phyloP scores from a whole-genome alignment of 495 filamentous ascomycete genomes.

The Penicillium canescens region DNA sequence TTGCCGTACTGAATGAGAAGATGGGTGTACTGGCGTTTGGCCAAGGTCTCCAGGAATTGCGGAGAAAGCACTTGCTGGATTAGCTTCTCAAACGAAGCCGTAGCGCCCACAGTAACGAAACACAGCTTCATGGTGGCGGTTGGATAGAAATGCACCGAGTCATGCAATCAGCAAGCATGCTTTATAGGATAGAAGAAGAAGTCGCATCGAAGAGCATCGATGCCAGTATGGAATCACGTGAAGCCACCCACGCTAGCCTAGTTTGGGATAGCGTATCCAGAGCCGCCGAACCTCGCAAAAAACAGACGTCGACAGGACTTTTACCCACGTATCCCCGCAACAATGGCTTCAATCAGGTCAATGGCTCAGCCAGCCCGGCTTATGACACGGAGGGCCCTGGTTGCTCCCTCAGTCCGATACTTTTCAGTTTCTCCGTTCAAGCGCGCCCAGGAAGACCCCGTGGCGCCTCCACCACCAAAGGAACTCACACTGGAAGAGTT shows the following conservation, averaged over 20 bases:
- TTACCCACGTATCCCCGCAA: slow-evolving; percentile 13
- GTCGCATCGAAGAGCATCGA: background rate
- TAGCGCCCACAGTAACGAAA: slow-evolving; percentile 91
- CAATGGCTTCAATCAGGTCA: slow-evolving; percentile 45
- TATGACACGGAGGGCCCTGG: slow-evolving; percentile 31
- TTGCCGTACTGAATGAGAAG: slow-evolving; percentile 78
- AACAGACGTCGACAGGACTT: slow-evolving; percentile 11
- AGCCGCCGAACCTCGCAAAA: slow-evolving; percentile 16
- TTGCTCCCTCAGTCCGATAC: slow-evolving; percentile 26
- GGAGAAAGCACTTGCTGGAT: slow-evolving; percentile 63
- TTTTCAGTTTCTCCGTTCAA: slow-evolving; percentile 43
- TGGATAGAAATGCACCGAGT: background rate
- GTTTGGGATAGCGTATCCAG: slow-evolving; percentile 13
- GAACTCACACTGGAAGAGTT: slow-evolving; percentile 34
- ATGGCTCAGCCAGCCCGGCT: slow-evolving; percentile 37
- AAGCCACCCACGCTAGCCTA: background rate
- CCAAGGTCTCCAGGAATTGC: slow-evolving; percentile 59
- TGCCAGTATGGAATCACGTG: slow-evolving; percentile 9
- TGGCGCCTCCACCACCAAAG: slow-evolving; percentile 31
- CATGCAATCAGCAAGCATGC: background rate
- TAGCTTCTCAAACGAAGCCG: slow-evolving; percentile 75
- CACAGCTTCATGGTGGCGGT: slow-evolving; percentile 46
- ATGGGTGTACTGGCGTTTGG: slow-evolving; percentile 56
- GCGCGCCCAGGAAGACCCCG: slow-evolving; percentile 40
- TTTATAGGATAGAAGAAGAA: background rate